Percentiles rank a stretch among this genome's conserved stretches.
Conservation (phyloP, 129 eudicot species). For the Smallanthus sonchifolius region DNA sequence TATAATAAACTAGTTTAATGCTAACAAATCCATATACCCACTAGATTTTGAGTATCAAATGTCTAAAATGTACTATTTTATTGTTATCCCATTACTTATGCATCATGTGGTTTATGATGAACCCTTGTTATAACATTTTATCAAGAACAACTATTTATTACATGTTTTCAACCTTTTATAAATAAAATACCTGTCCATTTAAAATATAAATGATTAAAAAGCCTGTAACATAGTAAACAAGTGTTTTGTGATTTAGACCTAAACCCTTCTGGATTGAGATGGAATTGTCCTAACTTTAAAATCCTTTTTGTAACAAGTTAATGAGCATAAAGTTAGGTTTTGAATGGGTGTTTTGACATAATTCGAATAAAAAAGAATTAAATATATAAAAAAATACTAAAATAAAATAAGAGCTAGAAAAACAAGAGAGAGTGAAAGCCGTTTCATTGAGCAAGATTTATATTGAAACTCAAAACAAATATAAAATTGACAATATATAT, state of each 20-base stretch:
- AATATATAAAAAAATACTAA: neutral
- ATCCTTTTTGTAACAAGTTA: conserved; percentile 27
- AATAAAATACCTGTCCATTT: neutral
- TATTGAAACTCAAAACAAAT: neutral
- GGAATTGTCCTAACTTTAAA: conserved; percentile 30
- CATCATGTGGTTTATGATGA: neutral
- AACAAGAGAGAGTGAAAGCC: neutral
- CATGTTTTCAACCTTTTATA: neutral
- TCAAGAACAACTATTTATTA: neutral
- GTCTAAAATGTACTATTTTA: neutral
- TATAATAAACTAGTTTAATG: neutral
- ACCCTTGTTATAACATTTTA: neutral
- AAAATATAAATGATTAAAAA: neutral
- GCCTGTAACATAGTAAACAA: neutral
- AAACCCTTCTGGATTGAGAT: conserved; percentile 22
- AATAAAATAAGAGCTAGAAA: neutral
- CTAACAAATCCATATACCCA: neutral
- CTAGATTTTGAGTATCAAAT: neutral
- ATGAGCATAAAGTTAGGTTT: conserved; percentile 24
- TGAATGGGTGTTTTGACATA: conserved; percentile 27
- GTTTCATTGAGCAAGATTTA: neutral
- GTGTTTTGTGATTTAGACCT: conserved; percentile 8
- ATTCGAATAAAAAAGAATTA: neutral
- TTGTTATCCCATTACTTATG: neutral
- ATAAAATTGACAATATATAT: neutral